phyloP scores from a whole-genome alignment of 1,284 basidiomycete species.

The Ceratobasidium theobromae region DNA sequence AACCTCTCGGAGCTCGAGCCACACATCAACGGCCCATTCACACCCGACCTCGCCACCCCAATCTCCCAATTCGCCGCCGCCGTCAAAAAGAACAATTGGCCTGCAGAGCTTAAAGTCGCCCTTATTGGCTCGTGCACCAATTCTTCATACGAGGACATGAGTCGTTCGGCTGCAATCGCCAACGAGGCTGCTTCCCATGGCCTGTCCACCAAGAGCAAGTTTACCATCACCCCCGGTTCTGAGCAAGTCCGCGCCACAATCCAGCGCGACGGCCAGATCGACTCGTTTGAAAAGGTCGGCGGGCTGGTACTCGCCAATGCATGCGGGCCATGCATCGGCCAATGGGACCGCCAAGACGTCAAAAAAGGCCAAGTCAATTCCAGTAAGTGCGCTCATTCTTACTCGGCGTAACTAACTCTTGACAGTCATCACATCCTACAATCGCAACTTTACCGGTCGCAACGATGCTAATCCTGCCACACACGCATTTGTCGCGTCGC shows the following conservation, averaged over 20 bases:
- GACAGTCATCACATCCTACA: conserved; percentile 96
- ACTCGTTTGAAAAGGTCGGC: conserved; percentile 81
- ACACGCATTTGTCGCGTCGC: conserved; percentile 97
- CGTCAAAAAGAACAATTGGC: conserved; percentile 97
- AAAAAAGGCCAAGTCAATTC: conserved; percentile 97
- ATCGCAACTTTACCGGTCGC: conserved; percentile 99
- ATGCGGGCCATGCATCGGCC: conserved; percentile 98
- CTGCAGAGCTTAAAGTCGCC: conserved; percentile 93
- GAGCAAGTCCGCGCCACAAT: conserved; percentile 99
- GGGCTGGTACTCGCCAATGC: conserved; percentile 97
- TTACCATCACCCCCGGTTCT: conserved; percentile 97
- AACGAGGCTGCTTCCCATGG: conserved; percentile 86
- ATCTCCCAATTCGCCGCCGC: conserved; percentile 93
- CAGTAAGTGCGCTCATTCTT: conserved; percentile 53
- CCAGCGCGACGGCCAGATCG: conserved; percentile 92
- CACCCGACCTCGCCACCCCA: conserved; percentile 92
- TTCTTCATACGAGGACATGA: conserved; percentile 99
- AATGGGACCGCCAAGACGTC: conserved; percentile 97
- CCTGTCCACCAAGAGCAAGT: conserved; percentile 87
- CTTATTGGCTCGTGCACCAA: conserved; percentile 99
- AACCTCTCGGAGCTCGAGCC: conserved; percentile 97
- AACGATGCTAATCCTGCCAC: conserved; percentile 99
- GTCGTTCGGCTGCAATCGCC: conserved; percentile 92
- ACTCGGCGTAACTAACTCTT: neutral
- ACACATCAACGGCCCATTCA: conserved; percentile 99